Conservation (phyloP, 2,329 filamentous ascomycete genomes). For the Calonectria montana region DNA sequence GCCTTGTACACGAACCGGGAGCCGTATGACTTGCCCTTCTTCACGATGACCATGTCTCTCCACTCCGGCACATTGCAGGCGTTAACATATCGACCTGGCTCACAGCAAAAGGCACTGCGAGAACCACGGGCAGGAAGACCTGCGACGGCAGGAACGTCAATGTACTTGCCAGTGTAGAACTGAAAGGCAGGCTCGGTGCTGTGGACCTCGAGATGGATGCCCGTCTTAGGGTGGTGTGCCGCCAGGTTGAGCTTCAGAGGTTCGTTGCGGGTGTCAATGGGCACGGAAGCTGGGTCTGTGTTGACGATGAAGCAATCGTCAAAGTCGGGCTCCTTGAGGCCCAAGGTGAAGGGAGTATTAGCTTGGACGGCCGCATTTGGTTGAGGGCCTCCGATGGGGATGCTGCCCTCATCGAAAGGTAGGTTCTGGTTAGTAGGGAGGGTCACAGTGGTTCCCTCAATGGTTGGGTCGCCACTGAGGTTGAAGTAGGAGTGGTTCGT, state of each 20-base stretch:
- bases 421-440: slow-evolving; percentile 75
- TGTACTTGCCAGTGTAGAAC: slow-evolving; percentile 92
- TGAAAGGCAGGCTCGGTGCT: slow-evolving; percentile 97
- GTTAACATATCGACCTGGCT: slow-evolving; percentile 92
- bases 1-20: slow-evolving; percentile 84
- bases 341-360: slow-evolving; percentile 77
- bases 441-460: slow-evolving; percentile 73
- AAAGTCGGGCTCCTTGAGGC: slow-evolving; percentile 77
- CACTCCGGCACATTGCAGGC: slow-evolving; percentile 85
- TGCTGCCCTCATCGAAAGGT: slow-evolving; percentile 77
- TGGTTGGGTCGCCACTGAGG: slow-evolving; percentile 63
- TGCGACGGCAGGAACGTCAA: slow-evolving; percentile 78
- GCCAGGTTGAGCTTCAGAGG: slow-evolving; percentile 76
- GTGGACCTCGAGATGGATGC: slow-evolving; percentile 85
- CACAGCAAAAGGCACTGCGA: slow-evolving; percentile 88
- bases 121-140: slow-evolving; percentile 71
- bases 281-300: slow-evolving; percentile 67
- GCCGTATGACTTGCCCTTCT: slow-evolving; percentile 87
- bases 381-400: slow-evolving; percentile 77
- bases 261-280: slow-evolving; percentile 72
- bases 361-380: slow-evolving; percentile 74
- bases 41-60: slow-evolving; percentile 81
- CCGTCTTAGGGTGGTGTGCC: slow-evolving; percentile 78
- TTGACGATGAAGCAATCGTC: slow-evolving; percentile 93
- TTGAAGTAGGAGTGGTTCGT: slow-evolving; percentile 94